A percentile compares a stretch with the other conserved stretches of the same genome.
Evolutionary conservation across 441 rosid genomes (phyloP).

Genomic region (Bruguiera hainesii): DNA sequence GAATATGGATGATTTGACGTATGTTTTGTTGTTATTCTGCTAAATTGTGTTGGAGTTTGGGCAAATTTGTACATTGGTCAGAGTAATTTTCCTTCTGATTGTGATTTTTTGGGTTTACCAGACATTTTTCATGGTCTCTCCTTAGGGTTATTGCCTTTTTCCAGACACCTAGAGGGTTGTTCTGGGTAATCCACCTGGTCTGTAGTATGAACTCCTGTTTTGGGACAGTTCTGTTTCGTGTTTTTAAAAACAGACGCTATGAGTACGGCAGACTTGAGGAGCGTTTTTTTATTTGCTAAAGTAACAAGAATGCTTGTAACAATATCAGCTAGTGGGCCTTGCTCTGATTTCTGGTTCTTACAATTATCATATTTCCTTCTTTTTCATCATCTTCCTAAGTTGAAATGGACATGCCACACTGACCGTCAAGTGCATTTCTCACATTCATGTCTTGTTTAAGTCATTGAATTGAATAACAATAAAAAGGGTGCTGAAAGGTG

Average conservation of each 20-base stretch:
- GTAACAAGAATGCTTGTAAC: no score
- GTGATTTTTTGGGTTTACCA: neutral
- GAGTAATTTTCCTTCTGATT: conserved; percentile 1
- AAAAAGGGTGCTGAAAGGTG: no score
- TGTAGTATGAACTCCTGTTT: neutral
- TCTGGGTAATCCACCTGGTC: neutral
- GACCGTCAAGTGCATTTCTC: no score
- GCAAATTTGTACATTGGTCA: neutral
- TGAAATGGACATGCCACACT: no score
- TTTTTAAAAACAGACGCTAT: conserved; percentile 1
- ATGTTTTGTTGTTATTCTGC: neutral
- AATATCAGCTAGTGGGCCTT: no score
- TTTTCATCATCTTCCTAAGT: no score
- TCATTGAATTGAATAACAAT: no score
- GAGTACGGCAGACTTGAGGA: no score
- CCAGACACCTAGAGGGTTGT: neutral
- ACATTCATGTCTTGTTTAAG: no score
- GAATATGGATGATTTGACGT: neutral
- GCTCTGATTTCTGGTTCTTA: no score
- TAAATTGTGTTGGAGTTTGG: neutral
- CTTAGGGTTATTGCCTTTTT: neutral
- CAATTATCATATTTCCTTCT: no score
- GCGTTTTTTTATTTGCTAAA: no score
- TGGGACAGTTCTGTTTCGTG: neutral
- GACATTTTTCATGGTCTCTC: neutral